These are phyloP conservation scores for Tylopilus rubrobrunneus DNA, from an alignment of 768 basidiomycete species.

Conservation along the genomic window DNA sequence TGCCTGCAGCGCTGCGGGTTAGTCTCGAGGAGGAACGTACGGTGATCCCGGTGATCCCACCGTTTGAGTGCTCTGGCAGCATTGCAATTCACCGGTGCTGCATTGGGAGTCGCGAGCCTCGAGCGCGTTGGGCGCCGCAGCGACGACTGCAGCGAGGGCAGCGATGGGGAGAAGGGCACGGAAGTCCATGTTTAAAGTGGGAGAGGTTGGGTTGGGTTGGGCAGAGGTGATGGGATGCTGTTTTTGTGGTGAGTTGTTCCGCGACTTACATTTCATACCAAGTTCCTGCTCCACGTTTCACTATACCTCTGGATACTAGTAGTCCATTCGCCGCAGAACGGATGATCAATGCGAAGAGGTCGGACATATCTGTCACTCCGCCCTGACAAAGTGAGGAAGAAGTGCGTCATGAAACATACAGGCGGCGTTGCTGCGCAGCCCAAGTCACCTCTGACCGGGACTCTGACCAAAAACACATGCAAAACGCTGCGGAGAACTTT, in stretches of 20 bases:
- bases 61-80: conserved; percentile 3
- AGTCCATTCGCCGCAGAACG: not conserved
- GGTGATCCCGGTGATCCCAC: not conserved
- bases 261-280: not conserved
- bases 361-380: too few species aligned
- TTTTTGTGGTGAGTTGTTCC: not conserved
- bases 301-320: not conserved
- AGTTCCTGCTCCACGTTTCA: not conserved
- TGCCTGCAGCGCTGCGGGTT: not conserved
- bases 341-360: too few species aligned
- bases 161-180: conserved; percentile 7
- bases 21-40: too few species aligned
- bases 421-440: not conserved
- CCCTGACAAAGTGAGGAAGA: not conserved
- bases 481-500: not conserved
- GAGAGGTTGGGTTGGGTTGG: not conserved
- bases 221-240: not conserved
- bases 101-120: conserved; percentile 7
- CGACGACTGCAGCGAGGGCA: conserved; percentile 5
- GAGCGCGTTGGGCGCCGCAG: conserved; percentile 8
- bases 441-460: too few species aligned
- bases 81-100: conserved; percentile 8
- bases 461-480: not conserved
- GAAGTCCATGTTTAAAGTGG: conserved; percentile 2
- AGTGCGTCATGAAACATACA: not conserved